Percentiles rank a stretch among this genome's conserved stretches.
Conservation (phyloP, 2,329 filamentous ascomycete species). For the Colletotrichum magnum region DNA sequence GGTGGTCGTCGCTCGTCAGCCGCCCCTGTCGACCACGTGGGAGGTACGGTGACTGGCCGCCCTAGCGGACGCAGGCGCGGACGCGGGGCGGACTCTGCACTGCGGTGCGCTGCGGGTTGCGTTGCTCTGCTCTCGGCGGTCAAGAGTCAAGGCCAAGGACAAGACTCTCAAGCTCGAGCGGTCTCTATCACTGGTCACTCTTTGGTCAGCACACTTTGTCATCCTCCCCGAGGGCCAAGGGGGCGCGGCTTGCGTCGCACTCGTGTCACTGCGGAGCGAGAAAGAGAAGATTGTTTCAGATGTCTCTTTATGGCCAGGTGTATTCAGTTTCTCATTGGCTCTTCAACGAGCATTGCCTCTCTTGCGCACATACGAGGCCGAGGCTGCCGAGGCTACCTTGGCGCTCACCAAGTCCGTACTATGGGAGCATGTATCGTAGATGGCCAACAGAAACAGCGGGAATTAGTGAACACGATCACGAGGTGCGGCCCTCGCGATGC, state of each 20-base stretch:
- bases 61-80: conserved; percentile 23
- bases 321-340: conserved; percentile 14
- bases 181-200: no score
- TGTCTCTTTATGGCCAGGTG: conserved; percentile 17
- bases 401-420: neutral
- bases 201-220: conserved; percentile 10
- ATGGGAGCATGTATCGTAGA: neutral
- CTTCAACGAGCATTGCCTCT: conserved; percentile 22
- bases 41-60: conserved; percentile 28
- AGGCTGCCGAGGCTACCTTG: conserved; percentile 14
- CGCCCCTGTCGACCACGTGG: conserved; percentile 38
- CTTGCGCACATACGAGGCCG: conserved; percentile 16
- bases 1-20: conserved; percentile 30
- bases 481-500: neutral
- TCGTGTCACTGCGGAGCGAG: conserved; percentile 37
- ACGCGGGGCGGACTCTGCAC: conserved; percentile 6
- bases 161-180: no score
- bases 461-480: conserved; percentile 10
- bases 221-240: conserved; percentile 4
- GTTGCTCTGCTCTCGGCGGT: no score
- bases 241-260: conserved; percentile 28
- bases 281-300: conserved; percentile 37
- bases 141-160: no score
- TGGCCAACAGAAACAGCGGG: neutral
- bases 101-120: neutral